Percentiles rank a stretch among this genome's conserved stretches.
Conservation (phyloP, 805 yeast genomes). For the Ogataea ramenticola region DNA sequence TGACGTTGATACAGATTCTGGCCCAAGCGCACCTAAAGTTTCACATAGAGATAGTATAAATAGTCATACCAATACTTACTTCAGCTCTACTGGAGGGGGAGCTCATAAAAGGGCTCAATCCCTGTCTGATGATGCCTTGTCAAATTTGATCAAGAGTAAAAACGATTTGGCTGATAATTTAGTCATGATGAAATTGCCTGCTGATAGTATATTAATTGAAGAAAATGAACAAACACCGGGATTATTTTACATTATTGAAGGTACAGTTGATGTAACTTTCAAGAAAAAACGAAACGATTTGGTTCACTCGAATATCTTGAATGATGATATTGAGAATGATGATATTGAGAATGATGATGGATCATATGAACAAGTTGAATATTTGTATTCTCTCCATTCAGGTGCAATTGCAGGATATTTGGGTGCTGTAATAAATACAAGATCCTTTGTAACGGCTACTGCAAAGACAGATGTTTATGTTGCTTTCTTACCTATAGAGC, state of each 20-base stretch:
- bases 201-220: slow-evolving; percentile 51
- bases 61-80: not conserved
- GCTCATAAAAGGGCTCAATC: not conserved
- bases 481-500: slow-evolving; percentile 61
- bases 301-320: not conserved
- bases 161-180: slow-evolving; percentile 52
- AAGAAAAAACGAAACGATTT: slow-evolving; percentile 23
- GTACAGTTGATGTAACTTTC: slow-evolving; percentile 58
- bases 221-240: slow-evolving; percentile 69
- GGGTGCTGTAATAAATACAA: slow-evolving; percentile 71
- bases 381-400: slow-evolving; percentile 50
- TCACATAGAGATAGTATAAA: no score
- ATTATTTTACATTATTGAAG: slow-evolving; percentile 72
- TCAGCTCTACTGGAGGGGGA: no score
- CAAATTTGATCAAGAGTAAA: slow-evolving; percentile 44
- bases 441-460: slow-evolving; percentile 64
- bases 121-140: slow-evolving; percentile 14
- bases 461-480: slow-evolving; percentile 59
- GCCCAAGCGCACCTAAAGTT: not conserved
- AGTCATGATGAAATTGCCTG: slow-evolving; percentile 44
- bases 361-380: slow-evolving; percentile 23
- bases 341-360: slow-evolving; percentile 1
- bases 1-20: slow-evolving; percentile 6
- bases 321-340: not conserved
- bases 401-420: slow-evolving; percentile 89